These are phyloP conservation scores for Colletotrichum zoysiae DNA, from an alignment of 2,329 filamentous ascomycete genomes.

Conservation along the genomic window DNA sequence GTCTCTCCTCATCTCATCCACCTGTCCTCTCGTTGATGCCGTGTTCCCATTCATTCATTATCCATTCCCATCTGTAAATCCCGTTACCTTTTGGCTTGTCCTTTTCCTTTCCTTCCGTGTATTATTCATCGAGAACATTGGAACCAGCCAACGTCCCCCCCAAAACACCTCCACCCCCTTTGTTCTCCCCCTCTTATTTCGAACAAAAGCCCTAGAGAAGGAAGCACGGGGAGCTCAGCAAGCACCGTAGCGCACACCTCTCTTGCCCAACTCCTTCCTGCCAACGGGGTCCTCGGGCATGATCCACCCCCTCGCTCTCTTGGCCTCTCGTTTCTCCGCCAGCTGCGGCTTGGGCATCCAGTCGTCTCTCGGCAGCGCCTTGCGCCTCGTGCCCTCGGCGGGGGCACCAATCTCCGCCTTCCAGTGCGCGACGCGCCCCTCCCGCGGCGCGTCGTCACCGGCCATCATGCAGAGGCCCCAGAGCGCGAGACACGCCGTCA, in stretches of 20 bases:
- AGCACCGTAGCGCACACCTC: constrained; percentile 69
- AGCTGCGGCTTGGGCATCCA: constrained; percentile 83
- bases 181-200: background rate
- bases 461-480: constrained; percentile 84
- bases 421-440: constrained; percentile 69
- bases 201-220: background rate
- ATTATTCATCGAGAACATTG: constrained; percentile 16
- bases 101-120: constrained; percentile 6
- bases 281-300: constrained; percentile 80
- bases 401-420: constrained; percentile 80
- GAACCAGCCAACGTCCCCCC: constrained; percentile 26
- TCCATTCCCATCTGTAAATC: background rate
- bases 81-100: background rate
- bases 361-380: constrained; percentile 75
- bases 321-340: constrained; percentile 81
- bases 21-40: background rate
- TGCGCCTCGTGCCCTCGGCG: constrained; percentile 77
- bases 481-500: constrained; percentile 80
- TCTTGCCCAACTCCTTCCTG: constrained; percentile 77
- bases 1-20: constrained; percentile 17
- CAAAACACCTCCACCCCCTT: background rate
- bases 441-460: constrained; percentile 62
- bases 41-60: constrained; percentile 10
- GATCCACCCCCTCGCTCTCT: constrained; percentile 80
- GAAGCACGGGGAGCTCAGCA: constrained; percentile 47